These are phyloP conservation scores for Arthrobotrys sinensis DNA, from an alignment of 2,329 filamentous ascomycete species.

Conservation along the genomic window DNA sequence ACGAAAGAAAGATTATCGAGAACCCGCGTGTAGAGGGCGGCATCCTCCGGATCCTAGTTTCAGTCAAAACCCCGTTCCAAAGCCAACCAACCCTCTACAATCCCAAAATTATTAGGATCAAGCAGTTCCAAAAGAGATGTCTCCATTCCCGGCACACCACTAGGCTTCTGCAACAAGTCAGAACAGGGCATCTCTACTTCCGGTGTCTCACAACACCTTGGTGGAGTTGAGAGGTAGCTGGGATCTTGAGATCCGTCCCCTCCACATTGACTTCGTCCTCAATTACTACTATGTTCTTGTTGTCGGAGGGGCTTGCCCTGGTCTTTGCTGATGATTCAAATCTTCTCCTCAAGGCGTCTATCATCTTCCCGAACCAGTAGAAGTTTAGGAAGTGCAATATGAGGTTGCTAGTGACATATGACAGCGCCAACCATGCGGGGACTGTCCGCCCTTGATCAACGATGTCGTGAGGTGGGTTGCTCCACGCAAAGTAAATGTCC, in stretches of 20 bases:
- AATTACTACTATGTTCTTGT: neutral
- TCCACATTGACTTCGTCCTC: conserved; percentile 42
- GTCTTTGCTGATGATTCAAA: conserved; percentile 71
- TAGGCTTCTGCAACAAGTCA: neutral
- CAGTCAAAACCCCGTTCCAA: too few relatives aligned
- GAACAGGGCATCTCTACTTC: neutral
- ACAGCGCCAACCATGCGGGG: conserved; percentile 78
- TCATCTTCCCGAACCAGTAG: conserved; percentile 91
- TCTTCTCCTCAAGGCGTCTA: conserved; percentile 81
- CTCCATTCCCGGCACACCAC: too few relatives aligned
- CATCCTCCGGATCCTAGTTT: too few relatives aligned
- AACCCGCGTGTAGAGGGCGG: too few relatives aligned
- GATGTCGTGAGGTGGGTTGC: conserved; percentile 68
- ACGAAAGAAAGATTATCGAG: neutral
- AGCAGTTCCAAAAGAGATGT: too few relatives aligned
- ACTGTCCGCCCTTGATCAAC: conserved; percentile 71
- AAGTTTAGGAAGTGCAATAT: conserved; percentile 83
- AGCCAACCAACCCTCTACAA: too few relatives aligned
- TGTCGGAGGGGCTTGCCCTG: neutral
- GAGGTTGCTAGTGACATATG: conserved; percentile 80
- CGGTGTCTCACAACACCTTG: conserved; percentile 35
- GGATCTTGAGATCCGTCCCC: conserved; percentile 38
- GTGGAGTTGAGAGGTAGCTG: neutral
- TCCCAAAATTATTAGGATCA: too few relatives aligned
- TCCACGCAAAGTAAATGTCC: conserved; percentile 77